phyloP scores from a whole-genome alignment of 495 filamentous ascomycete genomes.

The Aspergillus steynii region DNA sequence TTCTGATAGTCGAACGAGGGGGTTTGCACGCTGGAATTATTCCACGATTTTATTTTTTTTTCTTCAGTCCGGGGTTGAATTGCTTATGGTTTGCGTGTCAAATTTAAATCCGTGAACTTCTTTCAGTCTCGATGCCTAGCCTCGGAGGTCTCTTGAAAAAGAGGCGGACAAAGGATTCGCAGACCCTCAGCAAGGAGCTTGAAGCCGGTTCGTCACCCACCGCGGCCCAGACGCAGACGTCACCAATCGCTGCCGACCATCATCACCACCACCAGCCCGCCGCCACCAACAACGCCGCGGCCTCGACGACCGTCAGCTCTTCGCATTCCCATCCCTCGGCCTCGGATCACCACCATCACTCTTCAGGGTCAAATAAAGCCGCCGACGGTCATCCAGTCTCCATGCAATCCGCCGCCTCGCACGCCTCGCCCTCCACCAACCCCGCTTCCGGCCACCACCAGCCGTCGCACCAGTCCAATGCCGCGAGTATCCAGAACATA shows the following conservation, averaged over 20 bases:
- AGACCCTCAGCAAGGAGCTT: conserved; percentile 54
- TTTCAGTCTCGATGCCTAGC: conserved; percentile 44
- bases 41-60: conserved; percentile 8
- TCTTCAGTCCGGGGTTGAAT: conserved; percentile 9
- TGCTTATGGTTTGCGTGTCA: conserved; percentile 12
- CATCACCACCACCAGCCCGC: conserved; percentile 25
- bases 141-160: conserved; percentile 87
- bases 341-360: conserved; percentile 23
- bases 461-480: conserved; percentile 38
- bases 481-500: conserved; percentile 48
- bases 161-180: conserved; percentile 87
- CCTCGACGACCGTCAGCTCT: conserved; percentile 23
- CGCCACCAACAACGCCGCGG: conserved; percentile 18
- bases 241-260: conserved; percentile 36
- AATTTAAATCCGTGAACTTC: background rate
- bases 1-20: conserved; percentile 10
- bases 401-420: conserved; percentile 43
- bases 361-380: conserved; percentile 18
- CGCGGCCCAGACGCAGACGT: conserved; percentile 48
- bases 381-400: conserved; percentile 34
- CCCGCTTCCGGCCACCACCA: conserved; percentile 22
- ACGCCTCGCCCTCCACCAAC: conserved; percentile 28
- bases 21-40: background rate
- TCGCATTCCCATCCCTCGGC: conserved; percentile 5
- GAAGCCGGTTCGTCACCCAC: conserved; percentile 58